Percentiles rank a stretch among this genome's conserved stretches.
These are phyloP conservation scores for Aspergillus oerlinghausenensis DNA, from an alignment of 2,329 filamentous ascomycete species.

Conservation along the genomic window DNA sequence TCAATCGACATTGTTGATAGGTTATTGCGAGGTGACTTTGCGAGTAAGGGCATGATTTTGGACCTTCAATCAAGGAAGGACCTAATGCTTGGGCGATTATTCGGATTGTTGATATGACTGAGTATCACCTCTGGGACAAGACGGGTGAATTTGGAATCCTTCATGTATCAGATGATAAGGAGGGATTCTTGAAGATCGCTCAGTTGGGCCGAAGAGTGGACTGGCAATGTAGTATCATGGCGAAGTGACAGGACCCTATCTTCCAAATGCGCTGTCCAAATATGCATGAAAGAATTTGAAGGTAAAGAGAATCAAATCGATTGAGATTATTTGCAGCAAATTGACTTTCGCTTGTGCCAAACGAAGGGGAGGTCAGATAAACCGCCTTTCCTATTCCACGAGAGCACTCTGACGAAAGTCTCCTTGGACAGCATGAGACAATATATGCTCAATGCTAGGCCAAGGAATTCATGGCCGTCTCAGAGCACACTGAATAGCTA, in stretches of 20 bases:
- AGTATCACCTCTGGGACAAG: background rate
- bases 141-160: background rate
- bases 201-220: conserved; percentile 1
- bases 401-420: background rate
- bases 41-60: conserved; percentile 54
- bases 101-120: conserved; percentile 9
- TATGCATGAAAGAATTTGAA: background rate
- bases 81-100: conserved; percentile 18
- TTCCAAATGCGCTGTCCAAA: background rate
- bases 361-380: background rate
- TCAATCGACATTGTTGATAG: conserved; percentile 47
- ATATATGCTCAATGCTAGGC: background rate
- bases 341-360: conserved; percentile 5
- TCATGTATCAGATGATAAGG: background rate
- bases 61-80: conserved; percentile 23
- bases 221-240: conserved; percentile 5
- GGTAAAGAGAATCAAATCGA: background rate
- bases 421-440: background rate
- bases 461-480: background rate
- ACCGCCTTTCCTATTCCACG: background rate
- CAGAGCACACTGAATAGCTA: background rate
- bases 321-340: conserved; percentile 2
- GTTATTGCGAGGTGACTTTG: conserved; percentile 50
- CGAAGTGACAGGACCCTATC: background rate
- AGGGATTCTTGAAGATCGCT: background rate